Evolutionary conservation across 176 grass and related monocot genomes (phyloP).

Genomic region (Urochloa ruziziensis): DNA sequence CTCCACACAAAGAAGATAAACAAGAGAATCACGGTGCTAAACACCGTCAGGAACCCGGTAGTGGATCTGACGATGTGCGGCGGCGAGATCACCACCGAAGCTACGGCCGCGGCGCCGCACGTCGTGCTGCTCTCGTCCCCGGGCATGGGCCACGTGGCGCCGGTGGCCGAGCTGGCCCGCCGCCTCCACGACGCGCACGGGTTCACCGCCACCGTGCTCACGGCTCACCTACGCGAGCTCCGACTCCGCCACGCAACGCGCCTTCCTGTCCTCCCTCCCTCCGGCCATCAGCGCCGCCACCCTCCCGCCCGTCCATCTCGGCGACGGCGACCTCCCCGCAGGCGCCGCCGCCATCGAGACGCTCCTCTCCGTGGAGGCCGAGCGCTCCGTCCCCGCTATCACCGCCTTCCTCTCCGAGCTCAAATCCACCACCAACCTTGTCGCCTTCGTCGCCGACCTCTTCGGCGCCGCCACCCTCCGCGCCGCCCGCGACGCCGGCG

Average conservation of each 20-base stretch:
- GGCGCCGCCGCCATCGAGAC: slow-evolving; percentile 35
- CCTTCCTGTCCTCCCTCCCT: slow-evolving; percentile 24
- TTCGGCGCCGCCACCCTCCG: slow-evolving; percentile 40
- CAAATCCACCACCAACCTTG: slow-evolving; percentile 3
- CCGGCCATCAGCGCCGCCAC: slow-evolving; percentile 13
- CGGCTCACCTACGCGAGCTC: slow-evolving; percentile 45
- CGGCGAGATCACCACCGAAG: background rate
- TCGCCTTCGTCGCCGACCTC: slow-evolving; percentile 58
- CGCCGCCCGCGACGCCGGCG: slow-evolving; percentile 31
- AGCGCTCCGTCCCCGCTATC: slow-evolving; percentile 4
- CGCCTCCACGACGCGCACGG: slow-evolving; percentile 39
- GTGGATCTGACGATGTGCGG: background rate
- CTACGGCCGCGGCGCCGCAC: background rate
- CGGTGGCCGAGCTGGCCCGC: slow-evolving; percentile 54
- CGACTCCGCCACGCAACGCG: slow-evolving; percentile 25
- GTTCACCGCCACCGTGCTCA: slow-evolving; percentile 54
- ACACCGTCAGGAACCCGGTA: too few relatives aligned
- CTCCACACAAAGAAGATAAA: too few relatives aligned
- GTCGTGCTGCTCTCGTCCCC: slow-evolving; percentile 47
- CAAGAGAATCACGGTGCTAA: too few relatives aligned
- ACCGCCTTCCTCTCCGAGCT: background rate
- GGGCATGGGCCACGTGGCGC: slow-evolving; percentile 57
- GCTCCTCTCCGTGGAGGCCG: slow-evolving; percentile 33
- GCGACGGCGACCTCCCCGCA: slow-evolving; percentile 27
- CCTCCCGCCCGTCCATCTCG: slow-evolving; percentile 34